Base-by-base conservation (phyloP, 768 basidiomycete species). In the Terana coerulea region DNA sequence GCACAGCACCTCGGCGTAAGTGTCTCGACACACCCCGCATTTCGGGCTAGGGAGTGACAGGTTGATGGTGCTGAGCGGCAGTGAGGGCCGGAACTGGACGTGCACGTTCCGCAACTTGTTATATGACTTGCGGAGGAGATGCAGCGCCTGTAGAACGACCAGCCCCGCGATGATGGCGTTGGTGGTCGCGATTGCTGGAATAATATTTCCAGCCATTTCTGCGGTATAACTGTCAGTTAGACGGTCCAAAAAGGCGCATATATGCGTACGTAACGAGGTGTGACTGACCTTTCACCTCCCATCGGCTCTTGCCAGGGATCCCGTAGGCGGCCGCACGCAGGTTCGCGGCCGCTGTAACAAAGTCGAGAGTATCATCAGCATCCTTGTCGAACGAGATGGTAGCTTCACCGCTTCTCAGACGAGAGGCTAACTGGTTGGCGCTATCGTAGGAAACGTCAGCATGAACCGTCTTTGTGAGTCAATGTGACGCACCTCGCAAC, bases 171-270 rank as follows among this genome's bases (percentile, higher is more conserved):
- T 84, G 67, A 99, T 91, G 9, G 97, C 97, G 66, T 99, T 99
- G 21, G 97, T 99, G 3, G 97, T 99, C 4, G 97, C 97, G 61
- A 99, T 98, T 1, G 97, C 97, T 5, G 97, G 97, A 57, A 98
- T 99, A 61, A 99, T 98, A 69, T 99, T 99, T 9, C 97, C 97
- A 0, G 97, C 97, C 91, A 98, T 98, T 69, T 98, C 95, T 95
- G 66, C 19, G 21, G 21, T 24, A 2, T 39, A 50, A 52, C 12
- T 30, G 22, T 33, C 8, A 33, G 31, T 33, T 3, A 12, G 34
- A 8, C 14, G 34, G 34, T n/a, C n/a, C n/a, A n/a, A n/a, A 22
- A 19, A 34, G 21, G n/a, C n/a, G n/a, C n/a, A n/a, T 30, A 37
- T 37, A 37, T 37, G 35, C 35, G 35, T 19, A 37, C 15, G 5